Evolutionary conservation across 2,329 filamentous ascomycete genomes (phyloP).

Genomic region (Colletotrichum cuscutae): DNA sequence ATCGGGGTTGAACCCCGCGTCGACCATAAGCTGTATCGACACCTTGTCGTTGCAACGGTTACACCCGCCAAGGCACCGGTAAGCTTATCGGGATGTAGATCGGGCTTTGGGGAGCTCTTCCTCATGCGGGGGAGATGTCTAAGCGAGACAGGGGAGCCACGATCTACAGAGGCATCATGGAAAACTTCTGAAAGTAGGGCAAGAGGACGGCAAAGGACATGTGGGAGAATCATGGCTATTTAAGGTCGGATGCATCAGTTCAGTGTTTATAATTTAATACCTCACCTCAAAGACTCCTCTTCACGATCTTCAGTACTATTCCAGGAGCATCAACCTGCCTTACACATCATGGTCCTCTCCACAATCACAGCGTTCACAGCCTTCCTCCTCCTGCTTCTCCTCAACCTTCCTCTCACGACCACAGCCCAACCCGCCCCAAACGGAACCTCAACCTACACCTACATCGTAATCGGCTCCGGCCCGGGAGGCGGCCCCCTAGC

Average conservation of each 20-base stretch:
- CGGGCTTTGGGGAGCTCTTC: background rate
- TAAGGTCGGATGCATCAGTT: no score
- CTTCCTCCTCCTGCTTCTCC: background rate
- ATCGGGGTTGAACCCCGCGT: no score
- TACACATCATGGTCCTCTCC: no score
- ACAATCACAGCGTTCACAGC: background rate
- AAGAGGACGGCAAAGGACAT: no score
- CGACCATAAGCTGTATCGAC: no score
- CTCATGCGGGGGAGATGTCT: background rate
- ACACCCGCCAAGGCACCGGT: background rate
- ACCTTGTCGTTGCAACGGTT: background rate
- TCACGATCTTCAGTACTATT: no score
- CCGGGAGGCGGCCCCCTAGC: slow-evolving; percentile 67
- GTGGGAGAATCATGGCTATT: no score
- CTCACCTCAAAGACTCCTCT: no score
- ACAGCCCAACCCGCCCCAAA: background rate
- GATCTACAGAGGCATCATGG: no score
- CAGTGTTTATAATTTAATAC: no score
- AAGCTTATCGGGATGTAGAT: background rate
- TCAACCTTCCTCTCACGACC: background rate
- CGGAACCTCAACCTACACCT: slow-evolving; percentile 51
- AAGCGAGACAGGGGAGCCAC: background rate
- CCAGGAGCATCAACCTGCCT: no score
- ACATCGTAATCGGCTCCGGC: slow-evolving; percentile 66
- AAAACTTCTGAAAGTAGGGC: no score